Base-by-base conservation (phyloP, 2,329 filamentous ascomycete genomes). In the Penicillium sp. region DNA sequence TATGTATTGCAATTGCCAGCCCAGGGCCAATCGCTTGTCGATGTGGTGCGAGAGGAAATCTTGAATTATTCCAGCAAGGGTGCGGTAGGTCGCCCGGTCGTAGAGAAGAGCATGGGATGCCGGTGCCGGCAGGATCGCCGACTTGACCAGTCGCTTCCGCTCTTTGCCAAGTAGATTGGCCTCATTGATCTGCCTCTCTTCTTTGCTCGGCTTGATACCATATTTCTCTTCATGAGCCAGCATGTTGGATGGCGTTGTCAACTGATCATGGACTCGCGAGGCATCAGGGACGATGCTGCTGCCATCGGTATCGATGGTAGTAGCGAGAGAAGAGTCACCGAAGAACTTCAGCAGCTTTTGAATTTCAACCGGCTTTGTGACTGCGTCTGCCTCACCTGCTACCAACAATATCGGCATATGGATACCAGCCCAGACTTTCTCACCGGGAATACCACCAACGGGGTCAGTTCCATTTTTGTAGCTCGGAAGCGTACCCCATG, bases 1-100 rank as follows among this genome's bases (percentile, higher is more conserved):
- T 22, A 97, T 83, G 63, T 94, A 87, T 63, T 92, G 88, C 14
- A 97, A 78, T 71, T 97, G 92, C 92, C 92, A 97, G 39, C 87
- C 89, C 25, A 92, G 82, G 1, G 85, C 89, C 13, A 96, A 81
- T 8, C 91, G 85, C 9, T 84, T 80, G 9, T 92, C 92, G 48
- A 96, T 79, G 63, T 90, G 81, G 3, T 80, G 78, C 16, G 84
- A 79, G 25, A 96, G 79, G 64, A 97, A 97, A 56, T 89, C 86
- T 53, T 90, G 88, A 46, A 96, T 86, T 0, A 95, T 79, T 0
- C 90, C 90, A 1, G 90, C 87, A 9, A 96, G 76, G 5, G 86
- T 86, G 45, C 90, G 87, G 39, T 87, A 88, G 2, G 84, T 89
- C 0, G 82, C 79, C 2, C 90, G 87, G 50, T 86, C 86, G 68